Conservation (phyloP, 2,329 filamentous ascomycete genomes). For the Claviceps sp. region DNA sequence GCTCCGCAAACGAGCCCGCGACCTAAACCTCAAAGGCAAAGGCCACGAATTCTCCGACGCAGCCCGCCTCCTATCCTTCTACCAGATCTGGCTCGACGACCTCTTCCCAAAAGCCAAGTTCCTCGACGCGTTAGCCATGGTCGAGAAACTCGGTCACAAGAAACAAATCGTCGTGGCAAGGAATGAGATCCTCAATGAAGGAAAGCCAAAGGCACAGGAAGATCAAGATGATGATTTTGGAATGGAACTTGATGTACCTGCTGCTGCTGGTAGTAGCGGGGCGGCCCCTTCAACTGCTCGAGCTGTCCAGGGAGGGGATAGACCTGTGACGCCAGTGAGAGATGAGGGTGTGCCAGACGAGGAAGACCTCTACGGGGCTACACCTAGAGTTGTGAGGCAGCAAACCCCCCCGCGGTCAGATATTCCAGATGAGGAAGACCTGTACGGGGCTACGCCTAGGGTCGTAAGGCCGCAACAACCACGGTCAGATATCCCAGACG, state of each 20-base stretch:
- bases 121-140: constrained; percentile 73
- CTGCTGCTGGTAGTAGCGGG: constrained; percentile 12
- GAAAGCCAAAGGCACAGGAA: constrained; percentile 36
- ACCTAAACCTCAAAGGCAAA: constrained; percentile 77
- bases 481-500: no score
- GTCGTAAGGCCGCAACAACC: no score
- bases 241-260: constrained; percentile 8
- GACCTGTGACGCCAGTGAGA: constrained; percentile 15
- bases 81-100: constrained; percentile 94
- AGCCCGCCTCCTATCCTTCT: constrained; percentile 69
- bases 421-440: no score
- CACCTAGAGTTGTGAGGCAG: constrained; percentile 21
- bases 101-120: constrained; percentile 92
- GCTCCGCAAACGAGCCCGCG: constrained; percentile 56
- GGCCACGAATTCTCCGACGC: constrained; percentile 92
- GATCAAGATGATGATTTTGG: constrained; percentile 14
- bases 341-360: constrained; percentile 20
- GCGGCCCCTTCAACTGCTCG: constrained; percentile 10
- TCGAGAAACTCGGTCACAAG: constrained; percentile 86
- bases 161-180: constrained; percentile 63
- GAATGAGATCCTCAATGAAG: constrained; percentile 73
- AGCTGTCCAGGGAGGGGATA: not conserved
- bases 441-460: no score
- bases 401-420: constrained; percentile 14
- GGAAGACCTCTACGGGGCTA: constrained; percentile 43